Base-by-base conservation (phyloP, 768 basidiomycete genomes). In the Piloderma croceum region DNA sequence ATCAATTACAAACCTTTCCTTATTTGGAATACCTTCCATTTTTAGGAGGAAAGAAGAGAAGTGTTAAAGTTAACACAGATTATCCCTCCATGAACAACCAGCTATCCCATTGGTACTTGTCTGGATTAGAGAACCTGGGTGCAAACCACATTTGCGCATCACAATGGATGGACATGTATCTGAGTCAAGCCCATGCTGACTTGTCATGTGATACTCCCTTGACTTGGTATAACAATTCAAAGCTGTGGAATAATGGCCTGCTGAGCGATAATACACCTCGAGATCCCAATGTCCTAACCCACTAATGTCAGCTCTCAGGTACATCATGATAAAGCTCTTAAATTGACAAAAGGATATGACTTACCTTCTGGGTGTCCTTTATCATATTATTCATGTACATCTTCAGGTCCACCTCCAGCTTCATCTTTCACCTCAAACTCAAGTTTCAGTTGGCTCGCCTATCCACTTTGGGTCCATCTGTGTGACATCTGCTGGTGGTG, bases 301-400 rank as follows among this genome's bases (percentile, higher is more conserved):
- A 34, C 22, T 31, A n/a, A 22, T 32, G 25, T 39, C 24, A 21
- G 24, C 13, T n/a, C 42, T 25, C n/a, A n/a, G n/a, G 44, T 22
- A 18, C 18, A 34, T 1, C 27, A 27, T 15, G 33, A 23, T 20
- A 34, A 31, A 34, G n/a, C n/a, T n/a, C n/a, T 23, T 9, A 39
- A 5, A 13, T 27, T n/a, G n/a, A n/a, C n/a, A 33, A 18, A 13
- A 21, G 24, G 22, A 68, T 73, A 56, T 58, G 93, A 90, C n/a
- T n/a, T n/a, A n/a, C n/a, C 53, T 93, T 71, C 51, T 96, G 93
- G 71, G 89, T 92, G 73, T 98, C 94, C 64, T 96, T 98, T 71
- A 98, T 96, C 82, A 97, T 84, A 59, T 96, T 98, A 52, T 88
- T 92, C 48, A 81, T 74, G 57, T 97, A 97, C 10, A 84, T 89